Conservation (phyloP, 371 early-diverging fungal species). For the Saksenaea vasiformis region DNA sequence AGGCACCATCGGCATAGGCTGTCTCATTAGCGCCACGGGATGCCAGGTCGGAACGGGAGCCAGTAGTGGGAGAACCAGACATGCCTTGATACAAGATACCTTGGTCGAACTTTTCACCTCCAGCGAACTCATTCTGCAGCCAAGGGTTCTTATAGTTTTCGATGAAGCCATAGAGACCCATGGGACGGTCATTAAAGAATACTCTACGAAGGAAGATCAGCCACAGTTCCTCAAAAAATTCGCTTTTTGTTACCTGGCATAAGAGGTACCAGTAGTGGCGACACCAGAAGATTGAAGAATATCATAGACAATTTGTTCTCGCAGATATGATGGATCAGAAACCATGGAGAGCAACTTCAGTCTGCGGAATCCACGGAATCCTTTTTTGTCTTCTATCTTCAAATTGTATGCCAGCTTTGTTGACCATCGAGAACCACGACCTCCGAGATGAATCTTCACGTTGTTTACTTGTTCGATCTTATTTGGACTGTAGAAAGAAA, state of each 20-base stretch:
- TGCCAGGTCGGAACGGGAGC: too few species aligned
- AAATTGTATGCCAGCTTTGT: constrained; percentile 41
- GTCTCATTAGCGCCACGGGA: too few species aligned
- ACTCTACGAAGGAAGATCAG: constrained; percentile 15
- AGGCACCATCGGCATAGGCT: too few species aligned
- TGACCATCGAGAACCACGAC: constrained; percentile 28
- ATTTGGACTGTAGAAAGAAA: constrained; percentile 13
- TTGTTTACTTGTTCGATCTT: constrained; percentile 18
- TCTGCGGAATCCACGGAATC: constrained; percentile 22
- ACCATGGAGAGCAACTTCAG: constrained; percentile 36
- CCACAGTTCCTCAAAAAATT: background rate
- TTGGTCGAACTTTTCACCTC: too few species aligned
- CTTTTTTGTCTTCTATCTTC: constrained; percentile 23
- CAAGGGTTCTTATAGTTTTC: constrained; percentile 38
- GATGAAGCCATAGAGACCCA: constrained; percentile 40
- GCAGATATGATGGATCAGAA: constrained; percentile 41
- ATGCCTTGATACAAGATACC: too few species aligned
- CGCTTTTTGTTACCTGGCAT: constrained; percentile 13
- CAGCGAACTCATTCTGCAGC: constrained; percentile 38
- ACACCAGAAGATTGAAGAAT: too few species aligned
- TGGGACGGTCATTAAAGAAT: constrained; percentile 31
- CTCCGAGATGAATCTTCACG: constrained; percentile 28
- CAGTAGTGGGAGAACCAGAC: too few species aligned
- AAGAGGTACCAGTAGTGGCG: constrained; percentile 23
- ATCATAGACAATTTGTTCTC: constrained; percentile 34